Evolutionary conservation across 1,139 yeast species (phyloP).

Genomic region (Blastobotrys serpentis): DNA sequence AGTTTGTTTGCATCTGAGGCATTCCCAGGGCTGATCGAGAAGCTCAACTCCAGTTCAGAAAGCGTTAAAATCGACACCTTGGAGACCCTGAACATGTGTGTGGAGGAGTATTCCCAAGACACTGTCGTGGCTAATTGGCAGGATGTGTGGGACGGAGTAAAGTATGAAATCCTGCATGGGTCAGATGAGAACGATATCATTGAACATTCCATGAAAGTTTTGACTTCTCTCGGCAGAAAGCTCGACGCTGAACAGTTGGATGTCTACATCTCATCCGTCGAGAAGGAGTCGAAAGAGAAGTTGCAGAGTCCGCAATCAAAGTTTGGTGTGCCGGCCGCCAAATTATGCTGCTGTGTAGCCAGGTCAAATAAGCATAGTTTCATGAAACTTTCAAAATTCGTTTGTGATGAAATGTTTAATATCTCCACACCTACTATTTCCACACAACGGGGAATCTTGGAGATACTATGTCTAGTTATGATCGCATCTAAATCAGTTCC

Average conservation of each 20-base stretch:
- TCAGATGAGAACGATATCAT: conserved; percentile 50
- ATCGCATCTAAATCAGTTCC: conserved; percentile 36
- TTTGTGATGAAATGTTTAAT: conserved; percentile 42
- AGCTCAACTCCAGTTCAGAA: conserved; percentile 79
- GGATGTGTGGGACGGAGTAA: conserved; percentile 82
- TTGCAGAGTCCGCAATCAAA: conserved; percentile 53
- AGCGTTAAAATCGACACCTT: conserved; percentile 75
- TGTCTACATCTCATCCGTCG: conserved; percentile 36
- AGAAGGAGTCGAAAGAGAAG: conserved; percentile 58
- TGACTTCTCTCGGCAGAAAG: conserved; percentile 43
- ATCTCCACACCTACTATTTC: conserved; percentile 44
- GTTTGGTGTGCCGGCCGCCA: conserved; percentile 39
- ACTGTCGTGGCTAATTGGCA: conserved; percentile 58
- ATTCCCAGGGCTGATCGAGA: conserved; percentile 76
- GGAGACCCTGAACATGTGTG: conserved; percentile 57
- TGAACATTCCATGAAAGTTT: conserved; percentile 48
- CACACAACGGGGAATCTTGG: conserved; percentile 60
- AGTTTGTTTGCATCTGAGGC: conserved; percentile 64
- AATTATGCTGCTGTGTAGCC: conserved; percentile 52
- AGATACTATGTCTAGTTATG: conserved; percentile 50
- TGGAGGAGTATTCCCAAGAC: conserved; percentile 50
- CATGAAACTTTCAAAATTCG: conserved; percentile 45
- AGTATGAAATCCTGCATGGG: conserved; percentile 80
- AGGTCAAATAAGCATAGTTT: conserved; percentile 46
- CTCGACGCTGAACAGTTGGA: conserved; percentile 23